Evolutionary conservation across 768 basidiomycete species (phyloP), one percentile per base, ranked within the genome.

Genomic region (Artomyces pyxidatus): DNA sequence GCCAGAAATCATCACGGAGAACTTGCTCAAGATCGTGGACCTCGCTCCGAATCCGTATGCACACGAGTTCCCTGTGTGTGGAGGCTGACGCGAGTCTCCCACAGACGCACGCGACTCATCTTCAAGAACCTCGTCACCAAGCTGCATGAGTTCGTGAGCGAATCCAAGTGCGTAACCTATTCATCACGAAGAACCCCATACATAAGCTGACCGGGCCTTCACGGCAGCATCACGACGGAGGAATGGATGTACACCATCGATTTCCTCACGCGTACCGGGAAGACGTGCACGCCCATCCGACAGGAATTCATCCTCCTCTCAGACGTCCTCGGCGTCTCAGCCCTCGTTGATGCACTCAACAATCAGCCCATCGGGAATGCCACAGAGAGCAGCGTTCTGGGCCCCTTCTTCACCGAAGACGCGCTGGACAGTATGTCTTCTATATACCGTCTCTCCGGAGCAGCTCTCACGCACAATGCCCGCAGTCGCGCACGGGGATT

Each of bases 271-370:
- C 69, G 71, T 7, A 76, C 75, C 0, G 90, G 90, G 6, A 71
- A 93, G 64, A 87, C 66, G 51, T 88, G 81, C 63, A 80, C 83
- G 0, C 75, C 80, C 28, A 63, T 87, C 45, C 62, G 59, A 16
- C 67, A 67, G 71, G 89, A 93, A 61, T 86, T 86, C 63, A 89
- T 93, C 58, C 77, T 93, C 6, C 73, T 93, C n/a, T 89, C 87
- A 1, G 90, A 92, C 59, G 73, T 77, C 0, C 68, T 92, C 1
- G 90, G 91, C 5, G 77, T 87, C 3, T 90, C 88, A 0, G 72
- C 83, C 1, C 73, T 93, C 45, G 82, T 93, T 9, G 86, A 91
- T 54, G 65, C 76, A 22, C 63, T 88, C 45, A 89, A 89, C 66
- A 82, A 87, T 58, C 77, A 81, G 3, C 76, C 76, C 39, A 68